Evolutionary conservation across 129 eudicot species (phyloP).

Genomic region (Ambrosia artemisiifolia): DNA sequence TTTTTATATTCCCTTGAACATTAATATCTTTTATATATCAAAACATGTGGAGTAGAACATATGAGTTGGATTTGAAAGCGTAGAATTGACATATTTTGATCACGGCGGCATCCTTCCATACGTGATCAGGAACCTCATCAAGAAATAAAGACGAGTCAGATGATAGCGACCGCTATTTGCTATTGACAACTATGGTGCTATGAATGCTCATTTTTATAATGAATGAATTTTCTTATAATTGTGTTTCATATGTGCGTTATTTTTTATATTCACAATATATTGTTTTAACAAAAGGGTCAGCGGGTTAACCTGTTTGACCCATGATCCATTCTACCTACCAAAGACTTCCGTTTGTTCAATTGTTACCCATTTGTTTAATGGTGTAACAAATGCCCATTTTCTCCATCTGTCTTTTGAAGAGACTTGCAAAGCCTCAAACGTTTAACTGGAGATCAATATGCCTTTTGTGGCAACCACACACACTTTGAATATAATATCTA

Average conservation of each 20-base stretch:
- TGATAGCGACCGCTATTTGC: too few species aligned
- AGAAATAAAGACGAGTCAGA: conserved; percentile 29
- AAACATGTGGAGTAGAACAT: background rate
- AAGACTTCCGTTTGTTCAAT: too few species aligned
- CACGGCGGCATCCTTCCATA: conserved; percentile 96
- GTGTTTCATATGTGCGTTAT: background rate
- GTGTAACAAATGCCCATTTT: background rate
- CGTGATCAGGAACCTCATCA: conserved; percentile 69
- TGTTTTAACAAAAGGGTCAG: background rate
- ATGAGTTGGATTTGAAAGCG: conserved; percentile 16
- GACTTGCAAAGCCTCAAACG: background rate
- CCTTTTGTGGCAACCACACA: conserved; percentile 2
- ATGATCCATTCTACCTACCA: too few species aligned
- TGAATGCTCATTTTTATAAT: background rate
- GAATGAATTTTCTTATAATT: background rate
- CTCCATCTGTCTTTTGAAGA: background rate
- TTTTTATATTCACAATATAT: background rate
- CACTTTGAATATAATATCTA: too few species aligned
- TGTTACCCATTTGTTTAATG: background rate
- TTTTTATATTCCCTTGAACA: background rate
- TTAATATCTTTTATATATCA: background rate
- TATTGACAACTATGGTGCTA: too few species aligned
- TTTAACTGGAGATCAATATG: background rate
- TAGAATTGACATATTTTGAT: conserved; percentile 89
- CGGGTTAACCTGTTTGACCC: background rate